phyloP scores from a whole-genome alignment of 129 eudicot genomes.

The Ambrosia trifida region DNA sequence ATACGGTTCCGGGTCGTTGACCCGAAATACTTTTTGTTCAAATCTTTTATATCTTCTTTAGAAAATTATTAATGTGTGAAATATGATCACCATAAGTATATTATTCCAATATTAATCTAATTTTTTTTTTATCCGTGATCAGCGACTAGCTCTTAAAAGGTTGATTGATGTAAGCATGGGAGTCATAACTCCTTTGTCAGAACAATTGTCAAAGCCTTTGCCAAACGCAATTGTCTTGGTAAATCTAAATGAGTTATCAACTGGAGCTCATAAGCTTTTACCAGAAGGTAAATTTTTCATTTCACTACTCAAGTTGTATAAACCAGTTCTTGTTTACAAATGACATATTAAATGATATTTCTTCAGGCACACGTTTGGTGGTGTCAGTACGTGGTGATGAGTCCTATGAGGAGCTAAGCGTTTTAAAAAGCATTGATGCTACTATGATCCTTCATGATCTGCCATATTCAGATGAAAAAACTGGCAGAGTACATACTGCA shows the following conservation, averaged over 20 bases:
- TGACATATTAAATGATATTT: background rate
- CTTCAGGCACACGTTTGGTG: slow-evolving; percentile 81
- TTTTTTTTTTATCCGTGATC: slow-evolving; percentile 25
- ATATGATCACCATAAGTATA: background rate
- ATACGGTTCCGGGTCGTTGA: background rate
- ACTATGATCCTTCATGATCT: slow-evolving; percentile 84
- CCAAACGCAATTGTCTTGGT: slow-evolving; percentile 82
- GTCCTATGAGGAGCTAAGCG: slow-evolving; percentile 68
- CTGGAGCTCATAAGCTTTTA: slow-evolving; percentile 82
- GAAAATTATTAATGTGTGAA: background rate
- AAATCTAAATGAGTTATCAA: slow-evolving; percentile 72
- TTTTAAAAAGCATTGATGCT: slow-evolving; percentile 67
- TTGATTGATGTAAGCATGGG: slow-evolving; percentile 97
- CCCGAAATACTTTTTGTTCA: background rate
- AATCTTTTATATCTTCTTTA: background rate
- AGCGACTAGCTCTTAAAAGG: slow-evolving; percentile 91
- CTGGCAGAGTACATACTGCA: slow-evolving; percentile 93
- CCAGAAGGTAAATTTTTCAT: slow-evolving; percentile 62
- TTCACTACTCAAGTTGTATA: background rate
- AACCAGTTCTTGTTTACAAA: slow-evolving; percentile 22
- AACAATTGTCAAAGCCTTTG: slow-evolving; percentile 83
- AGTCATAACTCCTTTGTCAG: slow-evolving; percentile 89
- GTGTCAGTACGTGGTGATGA: slow-evolving; percentile 94
- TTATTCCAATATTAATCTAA: background rate
- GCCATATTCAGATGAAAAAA: slow-evolving; percentile 69